Percentiles rank a stretch among this genome's conserved stretches.
These are phyloP conservation scores for Nicotiana attenuata DNA, from an alignment of 257 asterid species.

Conservation along the genomic window DNA sequence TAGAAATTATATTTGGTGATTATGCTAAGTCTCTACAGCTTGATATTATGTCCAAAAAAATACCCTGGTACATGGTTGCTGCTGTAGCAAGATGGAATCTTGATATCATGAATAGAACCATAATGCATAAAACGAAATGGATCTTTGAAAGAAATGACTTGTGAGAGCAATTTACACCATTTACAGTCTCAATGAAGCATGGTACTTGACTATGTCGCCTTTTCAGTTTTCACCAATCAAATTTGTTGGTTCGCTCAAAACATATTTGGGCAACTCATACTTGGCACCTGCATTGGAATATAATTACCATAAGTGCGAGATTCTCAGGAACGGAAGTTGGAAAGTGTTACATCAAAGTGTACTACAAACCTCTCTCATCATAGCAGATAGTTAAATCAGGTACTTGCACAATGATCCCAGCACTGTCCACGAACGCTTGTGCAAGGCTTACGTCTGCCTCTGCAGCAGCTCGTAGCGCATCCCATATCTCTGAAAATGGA, in stretches of 20 bases:
- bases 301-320: neutral
- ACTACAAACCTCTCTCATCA: conserved; percentile 68
- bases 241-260: conserved; percentile 77
- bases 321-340: neutral
- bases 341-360: neutral
- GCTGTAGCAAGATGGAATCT: neutral
- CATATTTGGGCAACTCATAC: conserved; percentile 73
- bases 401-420: conserved; percentile 67
- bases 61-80: neutral
- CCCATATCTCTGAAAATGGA: conserved; percentile 60
- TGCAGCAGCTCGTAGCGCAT: conserved; percentile 76
- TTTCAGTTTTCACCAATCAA: conserved; percentile 43
- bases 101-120: neutral
- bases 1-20: neutral
- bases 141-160: conserved; percentile 1
- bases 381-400: conserved; percentile 84
- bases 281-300: conserved; percentile 60
- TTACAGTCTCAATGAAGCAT: conserved; percentile 25
- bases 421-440: conserved; percentile 55
- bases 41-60: conserved; percentile 5
- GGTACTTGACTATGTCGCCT: neutral
- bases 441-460: conserved; percentile 56
- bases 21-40: neutral
- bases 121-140: conserved; percentile 8
- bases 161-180: conserved; percentile 43